Evolutionary conservation across 305 asterid species (phyloP).

Genomic region (Fraxinus angustifolia): DNA sequence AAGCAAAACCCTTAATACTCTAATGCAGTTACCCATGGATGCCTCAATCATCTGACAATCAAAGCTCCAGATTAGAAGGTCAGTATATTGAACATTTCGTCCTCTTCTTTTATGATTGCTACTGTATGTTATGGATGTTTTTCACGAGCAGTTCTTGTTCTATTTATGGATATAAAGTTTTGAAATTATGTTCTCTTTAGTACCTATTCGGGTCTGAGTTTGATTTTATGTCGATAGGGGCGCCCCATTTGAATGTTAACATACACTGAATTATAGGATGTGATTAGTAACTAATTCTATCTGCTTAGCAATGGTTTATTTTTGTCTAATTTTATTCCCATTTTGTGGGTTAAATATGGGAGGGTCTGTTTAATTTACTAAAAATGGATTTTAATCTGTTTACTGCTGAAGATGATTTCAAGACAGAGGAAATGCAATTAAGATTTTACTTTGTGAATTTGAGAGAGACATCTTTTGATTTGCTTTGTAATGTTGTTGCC

Average conservation of each 20-base stretch:
- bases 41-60: background rate
- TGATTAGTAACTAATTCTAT: background rate
- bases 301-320: slow-evolving; percentile 1
- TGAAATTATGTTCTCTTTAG: background rate
- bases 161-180: background rate
- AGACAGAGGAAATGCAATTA: background rate
- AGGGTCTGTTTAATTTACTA: background rate
- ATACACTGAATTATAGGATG: background rate
- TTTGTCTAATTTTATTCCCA: too few relatives aligned
- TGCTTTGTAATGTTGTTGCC: background rate
- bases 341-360: background rate
- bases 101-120: background rate
- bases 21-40: background rate
- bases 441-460: background rate
- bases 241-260: background rate
- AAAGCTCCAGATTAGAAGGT: background rate
- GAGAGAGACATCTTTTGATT: background rate
- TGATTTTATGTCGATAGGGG: background rate
- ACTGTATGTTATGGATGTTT: background rate
- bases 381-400: background rate
- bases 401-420: background rate
- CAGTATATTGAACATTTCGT: background rate
- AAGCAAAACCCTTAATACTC: background rate
- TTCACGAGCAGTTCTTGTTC: background rate
- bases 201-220: background rate